A percentile compares a stretch with the other conserved stretches of the same genome.
Evolutionary conservation across 352 stramenopile genomes (phyloP).

Genomic region (Phytophthora parvispora): DNA sequence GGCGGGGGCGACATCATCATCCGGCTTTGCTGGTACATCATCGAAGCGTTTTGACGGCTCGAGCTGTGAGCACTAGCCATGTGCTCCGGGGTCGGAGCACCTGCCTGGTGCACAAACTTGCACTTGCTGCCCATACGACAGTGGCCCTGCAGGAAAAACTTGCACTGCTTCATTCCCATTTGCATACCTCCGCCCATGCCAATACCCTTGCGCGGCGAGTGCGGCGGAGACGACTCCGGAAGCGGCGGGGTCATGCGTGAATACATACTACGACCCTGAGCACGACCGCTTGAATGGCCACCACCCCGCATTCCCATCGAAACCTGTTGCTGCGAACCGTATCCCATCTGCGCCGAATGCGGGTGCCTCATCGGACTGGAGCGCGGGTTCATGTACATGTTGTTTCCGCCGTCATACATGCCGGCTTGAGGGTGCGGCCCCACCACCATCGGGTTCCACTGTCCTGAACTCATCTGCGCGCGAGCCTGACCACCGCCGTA

Average conservation of each 20-base stretch:
- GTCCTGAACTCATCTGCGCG: slow-evolving; percentile 34
- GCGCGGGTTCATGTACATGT: slow-evolving; percentile 62
- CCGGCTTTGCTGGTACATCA: slow-evolving; percentile 45
- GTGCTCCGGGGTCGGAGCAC: slow-evolving; percentile 28
- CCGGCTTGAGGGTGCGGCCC: slow-evolving; percentile 28
- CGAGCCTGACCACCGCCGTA: slow-evolving; percentile 37
- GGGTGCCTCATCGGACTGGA: slow-evolving; percentile 41
- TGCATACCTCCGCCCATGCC: slow-evolving; percentile 30
- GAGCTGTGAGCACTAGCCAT: slow-evolving; percentile 29
- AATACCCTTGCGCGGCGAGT: slow-evolving; percentile 61
- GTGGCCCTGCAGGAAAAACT: slow-evolving; percentile 88
- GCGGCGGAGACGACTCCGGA: slow-evolving; percentile 67
- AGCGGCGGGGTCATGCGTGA: slow-evolving; percentile 68
- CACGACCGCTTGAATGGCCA: slow-evolving; percentile 30
- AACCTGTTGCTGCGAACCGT: slow-evolving; percentile 39
- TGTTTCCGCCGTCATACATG: slow-evolving; percentile 47
- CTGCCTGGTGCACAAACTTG: slow-evolving; percentile 80
- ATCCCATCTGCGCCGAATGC: slow-evolving; percentile 49
- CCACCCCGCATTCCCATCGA: slow-evolving; percentile 45
- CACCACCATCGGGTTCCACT: slow-evolving; percentile 56
- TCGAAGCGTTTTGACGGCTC: slow-evolving; percentile 27
- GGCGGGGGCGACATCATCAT: slow-evolving; percentile 45
- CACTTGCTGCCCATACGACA: slow-evolving; percentile 90
- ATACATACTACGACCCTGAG: slow-evolving; percentile 49
- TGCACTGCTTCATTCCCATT: slow-evolving; percentile 82